Conservation (phyloP, 257 asterid genomes). For the Dorcoceras hygrometricum region DNA sequence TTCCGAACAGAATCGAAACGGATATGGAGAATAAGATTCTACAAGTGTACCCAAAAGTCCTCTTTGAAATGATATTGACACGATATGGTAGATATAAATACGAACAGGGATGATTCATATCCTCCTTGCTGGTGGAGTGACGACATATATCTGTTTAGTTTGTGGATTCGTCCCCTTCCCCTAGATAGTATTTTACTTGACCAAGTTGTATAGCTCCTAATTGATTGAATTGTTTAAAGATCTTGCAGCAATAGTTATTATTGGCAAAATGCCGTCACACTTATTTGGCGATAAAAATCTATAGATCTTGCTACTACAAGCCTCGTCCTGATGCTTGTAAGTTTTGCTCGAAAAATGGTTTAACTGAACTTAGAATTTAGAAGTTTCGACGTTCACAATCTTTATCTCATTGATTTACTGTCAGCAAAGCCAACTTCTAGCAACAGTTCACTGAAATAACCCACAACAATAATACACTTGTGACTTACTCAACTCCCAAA, state of each 20-base stretch:
- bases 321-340: neutral
- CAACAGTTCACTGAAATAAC: neutral
- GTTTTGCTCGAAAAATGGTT: neutral
- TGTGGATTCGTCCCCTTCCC: neutral
- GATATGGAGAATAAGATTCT: neutral
- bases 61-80: conserved; percentile 10
- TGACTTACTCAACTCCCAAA: neutral
- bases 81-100: too few species aligned
- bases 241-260: neutral
- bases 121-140: neutral
- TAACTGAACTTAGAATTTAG: neutral
- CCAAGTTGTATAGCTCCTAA: neutral
- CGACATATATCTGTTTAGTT: neutral
- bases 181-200: neutral
- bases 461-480: neutral
- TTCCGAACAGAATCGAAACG: neutral
- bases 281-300: neutral
- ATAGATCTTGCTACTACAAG: neutral
- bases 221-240: neutral
- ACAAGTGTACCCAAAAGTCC: neutral
- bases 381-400: neutral
- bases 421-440: neutral
- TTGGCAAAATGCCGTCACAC: neutral
- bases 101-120: neutral
- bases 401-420: neutral